Conservation (phyloP, 257 asterid species). For the Gynochthodes officinalis region DNA sequence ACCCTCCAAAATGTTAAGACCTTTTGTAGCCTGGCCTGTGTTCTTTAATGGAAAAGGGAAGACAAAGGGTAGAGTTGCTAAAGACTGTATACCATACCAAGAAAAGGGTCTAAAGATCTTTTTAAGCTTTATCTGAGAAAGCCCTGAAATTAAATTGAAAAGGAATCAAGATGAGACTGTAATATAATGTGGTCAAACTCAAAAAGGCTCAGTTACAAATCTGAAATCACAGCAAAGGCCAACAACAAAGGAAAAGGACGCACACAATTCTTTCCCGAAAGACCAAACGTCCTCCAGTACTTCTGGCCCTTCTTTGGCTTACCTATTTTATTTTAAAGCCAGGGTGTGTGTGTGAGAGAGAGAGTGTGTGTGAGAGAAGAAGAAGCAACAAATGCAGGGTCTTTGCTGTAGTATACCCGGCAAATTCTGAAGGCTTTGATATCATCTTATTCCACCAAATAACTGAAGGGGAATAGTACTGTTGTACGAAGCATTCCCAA, state of each 20-base stretch:
- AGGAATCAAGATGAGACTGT: neutral
- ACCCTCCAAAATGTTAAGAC: too few relatives aligned
- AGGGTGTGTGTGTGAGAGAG: neutral
- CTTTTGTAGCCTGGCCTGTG: neutral
- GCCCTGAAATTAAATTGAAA: neutral
- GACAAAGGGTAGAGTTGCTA: neutral
- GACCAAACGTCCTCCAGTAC: constrained; percentile 11
- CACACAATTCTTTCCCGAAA: constrained; percentile 12
- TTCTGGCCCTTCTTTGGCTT: neutral
- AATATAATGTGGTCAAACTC: constrained; percentile 1
- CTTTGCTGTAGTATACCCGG: neutral
- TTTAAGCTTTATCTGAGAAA: neutral
- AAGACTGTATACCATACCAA: neutral
- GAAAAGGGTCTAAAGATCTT: neutral
- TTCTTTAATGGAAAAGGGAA: neutral
- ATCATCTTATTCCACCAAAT: neutral
- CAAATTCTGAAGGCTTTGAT: neutral
- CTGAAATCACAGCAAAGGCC: constrained; percentile 2
- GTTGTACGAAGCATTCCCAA: neutral
- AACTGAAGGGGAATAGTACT: neutral
- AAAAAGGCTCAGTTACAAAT: neutral
- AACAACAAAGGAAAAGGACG: neutral
- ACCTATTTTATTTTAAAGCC: neutral
- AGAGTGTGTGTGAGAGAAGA: too few relatives aligned
- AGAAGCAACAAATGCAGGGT: neutral